Base-by-base conservation (phyloP, 164 flowering plant genomes). In the Tetracentron sinense region DNA sequence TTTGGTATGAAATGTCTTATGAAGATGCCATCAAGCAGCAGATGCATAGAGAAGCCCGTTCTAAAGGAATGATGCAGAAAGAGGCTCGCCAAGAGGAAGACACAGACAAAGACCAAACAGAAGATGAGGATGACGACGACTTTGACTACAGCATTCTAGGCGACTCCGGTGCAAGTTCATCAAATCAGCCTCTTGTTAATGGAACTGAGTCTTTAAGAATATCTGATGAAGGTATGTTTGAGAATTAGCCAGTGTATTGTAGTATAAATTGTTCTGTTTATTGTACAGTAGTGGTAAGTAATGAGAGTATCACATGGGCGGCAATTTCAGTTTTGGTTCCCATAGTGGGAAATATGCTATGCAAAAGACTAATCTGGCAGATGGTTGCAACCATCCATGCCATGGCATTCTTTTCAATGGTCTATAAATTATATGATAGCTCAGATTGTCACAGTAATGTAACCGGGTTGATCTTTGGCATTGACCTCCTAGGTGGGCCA, bases 1-100 rank as follows among this genome's bases (percentile, higher is more conserved):
- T 88, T 7, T 89, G 91, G 96, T 86, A 84, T 54, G 96, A 88
- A 49, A 83, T 78, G 90, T 82, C 97, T 30, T 87, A 87, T 56
- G 97, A 94, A 44, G 99, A 94, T 25, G 87, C 79, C 62, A 82
- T 91, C 48, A 84, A 85, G 73, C 80, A 82, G 61, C 59, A 57
- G 56, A 56, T 60, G 86, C 31, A 75, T 23, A 77, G 87, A 74
- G 88, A 92, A 74, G 81, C 88, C 31, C 73, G 53, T 23, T 23
- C 73, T 2, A 67, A 62, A 50, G 78, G 65, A 58, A 42, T 29
- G 23, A 25, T 52, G 50, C 65, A 21, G 2, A 58, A 69, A 49
- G 69, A 73, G 46, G 59, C 51, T 47, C 44, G 14, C 44, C 74
- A 72, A 14, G 81, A 70, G 30, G 78, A 70, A 14, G 77, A 56